A percentile compares a stretch with the other conserved stretches of the same genome.
phyloP scores from a whole-genome alignment of 1,139 yeast species.

The Kurtzmaniella quercitrusa region DNA sequence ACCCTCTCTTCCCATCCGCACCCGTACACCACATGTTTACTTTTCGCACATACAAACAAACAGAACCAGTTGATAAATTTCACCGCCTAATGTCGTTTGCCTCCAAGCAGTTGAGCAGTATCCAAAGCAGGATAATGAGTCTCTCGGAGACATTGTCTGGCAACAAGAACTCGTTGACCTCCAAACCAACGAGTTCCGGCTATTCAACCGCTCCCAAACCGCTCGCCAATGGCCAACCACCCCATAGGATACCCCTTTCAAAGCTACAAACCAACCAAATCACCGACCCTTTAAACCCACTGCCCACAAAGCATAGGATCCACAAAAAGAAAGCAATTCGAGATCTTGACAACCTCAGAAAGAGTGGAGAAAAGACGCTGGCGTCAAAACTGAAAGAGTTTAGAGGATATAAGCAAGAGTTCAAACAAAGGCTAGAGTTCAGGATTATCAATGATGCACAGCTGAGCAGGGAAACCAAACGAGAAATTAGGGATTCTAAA shows the following conservation, averaged over 20 bases:
- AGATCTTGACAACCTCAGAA: not conserved
- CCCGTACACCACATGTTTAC: constrained; percentile 3
- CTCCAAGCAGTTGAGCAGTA: constrained; percentile 5
- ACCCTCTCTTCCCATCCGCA: not conserved
- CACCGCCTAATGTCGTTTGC: constrained; percentile 6
- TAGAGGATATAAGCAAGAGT: not conserved
- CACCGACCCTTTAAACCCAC: not conserved
- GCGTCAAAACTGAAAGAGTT: not conserved
- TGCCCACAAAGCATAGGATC: not conserved
- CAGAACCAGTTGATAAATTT: not conserved
- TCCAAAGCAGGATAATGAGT: constrained; percentile 4
- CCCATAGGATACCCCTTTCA: constrained; percentile 3
- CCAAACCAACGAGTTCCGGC: not conserved
- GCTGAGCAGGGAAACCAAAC: not conserved
- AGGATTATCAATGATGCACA: not conserved
- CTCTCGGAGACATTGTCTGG: constrained; percentile 4
- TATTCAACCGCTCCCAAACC: not conserved
- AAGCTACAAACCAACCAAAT: constrained; percentile 4
- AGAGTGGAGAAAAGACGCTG: not conserved
- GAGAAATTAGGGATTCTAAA: not conserved
- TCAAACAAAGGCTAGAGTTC: constrained; percentile 1
- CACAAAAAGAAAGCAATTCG: not conserved
- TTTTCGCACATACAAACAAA: not conserved
- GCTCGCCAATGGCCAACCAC: not conserved
- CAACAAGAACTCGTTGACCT: not conserved